These are phyloP conservation scores for Sphagnum magellanicum DNA, from an alignment of 228 moss, liverwort and hornwort genomes.

Conservation along the genomic window DNA sequence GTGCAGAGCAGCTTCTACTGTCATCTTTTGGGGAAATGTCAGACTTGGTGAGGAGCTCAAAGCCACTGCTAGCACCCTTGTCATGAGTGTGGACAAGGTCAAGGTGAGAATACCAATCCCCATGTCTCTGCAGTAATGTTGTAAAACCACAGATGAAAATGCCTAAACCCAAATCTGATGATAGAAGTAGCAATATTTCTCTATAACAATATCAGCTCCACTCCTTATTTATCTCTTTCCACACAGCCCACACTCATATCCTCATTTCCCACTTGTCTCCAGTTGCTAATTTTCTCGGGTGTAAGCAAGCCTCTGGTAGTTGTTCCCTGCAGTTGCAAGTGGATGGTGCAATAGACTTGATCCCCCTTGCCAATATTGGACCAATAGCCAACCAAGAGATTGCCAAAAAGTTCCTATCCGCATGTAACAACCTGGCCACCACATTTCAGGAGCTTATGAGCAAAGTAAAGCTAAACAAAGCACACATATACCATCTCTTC, in stretches of 20 bases:
- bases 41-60: conserved; percentile 39
- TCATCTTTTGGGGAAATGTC: conserved; percentile 55
- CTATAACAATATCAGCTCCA: too few species aligned
- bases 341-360: conserved; percentile 47
- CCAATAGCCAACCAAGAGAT: conserved; percentile 64
- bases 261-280: too few species aligned
- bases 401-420: conserved; percentile 49
- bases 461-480: conserved; percentile 49
- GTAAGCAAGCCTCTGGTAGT: too few species aligned
- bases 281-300: too few species aligned
- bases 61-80: conserved; percentile 37
- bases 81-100: conserved; percentile 34
- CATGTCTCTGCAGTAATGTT: not conserved
- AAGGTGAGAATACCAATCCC: conserved; percentile 6
- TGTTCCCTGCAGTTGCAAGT: conserved; percentile 39
- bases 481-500: conserved; percentile 42
- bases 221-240: too few species aligned
- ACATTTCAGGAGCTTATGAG: conserved; percentile 47
- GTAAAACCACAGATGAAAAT: too few species aligned
- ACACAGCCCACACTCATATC: too few species aligned
- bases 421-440: conserved; percentile 50
- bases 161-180: too few species aligned
- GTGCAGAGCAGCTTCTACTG: conserved; percentile 47
- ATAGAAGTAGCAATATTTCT: too few species aligned
- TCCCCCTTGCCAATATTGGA: conserved; percentile 50